Evolutionary conservation across 2,329 filamentous ascomycete species (phyloP), one percentile per base, ranked within the genome.

Genomic region (Exophiala sp.): DNA sequence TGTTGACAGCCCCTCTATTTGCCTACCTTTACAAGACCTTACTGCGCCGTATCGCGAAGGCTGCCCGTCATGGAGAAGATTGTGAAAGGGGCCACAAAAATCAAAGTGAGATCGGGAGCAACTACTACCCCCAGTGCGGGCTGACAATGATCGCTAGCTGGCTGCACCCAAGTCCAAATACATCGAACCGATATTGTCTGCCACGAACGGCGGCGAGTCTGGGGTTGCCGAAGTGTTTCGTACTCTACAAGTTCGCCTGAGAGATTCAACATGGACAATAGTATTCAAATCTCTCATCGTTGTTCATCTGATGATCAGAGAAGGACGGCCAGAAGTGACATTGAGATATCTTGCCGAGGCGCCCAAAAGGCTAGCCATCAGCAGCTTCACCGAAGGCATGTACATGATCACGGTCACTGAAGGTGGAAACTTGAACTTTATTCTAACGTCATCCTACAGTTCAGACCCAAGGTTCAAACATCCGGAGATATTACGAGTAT

Each of bases 201-300:
- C 93, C 57, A 98, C 93, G 30, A 88, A 96, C 71, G 85, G 89
- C 18, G 93, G 90, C 61, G 93, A 98, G 71, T 86, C 88, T 46
- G 93, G 91, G 60, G 88, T 98, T 53, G 91, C 85, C 53, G 93
- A 98, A 72, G 87, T 98, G 64, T 97, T 98, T 68, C 84, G 93
- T 54, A 88, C 89, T 35, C 75, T 98, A 47, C 89, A 94, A 66
- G 82, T 88, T 66, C 82, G 93, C 45, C 72, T 98, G 59, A 85
- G 89, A 66, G 93, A 98, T 68, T 91, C 91, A 60, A 95, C 93
- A 76, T 98, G 93, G 93, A 98, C 93, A n/a, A 89, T 97, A 50
- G 91, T 95, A 58, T 95, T 96, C 82, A 98, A 98, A 75, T 85
- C 88, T 62, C 76, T 98, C 60, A 95, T 97, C 62, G 93, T 95